Base-by-base conservation (phyloP, 2,329 filamentous ascomycete genomes). In the Clarireedia monteithiana region DNA sequence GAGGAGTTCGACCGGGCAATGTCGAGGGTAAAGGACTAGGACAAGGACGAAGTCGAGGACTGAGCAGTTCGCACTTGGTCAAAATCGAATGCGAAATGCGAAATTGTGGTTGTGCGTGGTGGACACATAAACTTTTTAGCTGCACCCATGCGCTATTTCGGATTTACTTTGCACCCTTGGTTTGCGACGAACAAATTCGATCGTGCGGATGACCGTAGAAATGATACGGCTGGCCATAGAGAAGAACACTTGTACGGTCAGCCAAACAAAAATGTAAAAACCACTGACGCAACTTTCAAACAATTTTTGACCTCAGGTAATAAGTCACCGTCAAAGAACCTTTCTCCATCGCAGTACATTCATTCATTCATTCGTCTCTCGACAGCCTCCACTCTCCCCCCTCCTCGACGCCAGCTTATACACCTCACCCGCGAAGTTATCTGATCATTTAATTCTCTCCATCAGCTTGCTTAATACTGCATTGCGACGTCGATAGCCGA, bases 61-160 rank as follows among this genome's bases (percentile, higher is more conserved):
- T 44, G n/a, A 53, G 20, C 20, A 20, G 20, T 20, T 20, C 20
- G 20, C 20, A 20, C 20, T 20, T 20, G 20, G 20, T 20, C 20
- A 20, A 20, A 20, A 20, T 20, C 20, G 17, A 47, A 26, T 38
- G 39, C 15, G 39, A 42, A 42, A 17, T 42, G 17, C 15, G 30
- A 48, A 53, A 53, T 53, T 38, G 26, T 26, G 46, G 15, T 48
- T 17, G n/a, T 53, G 50, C 47, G 50, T 6, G 50, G 47, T 53
- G 50, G 17, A 53, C 50, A 53, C 39, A 23, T 50, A 36, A 53
- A 38, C 40, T 14, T 27, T 53, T 47, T 53, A 6, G 27, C 27
- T 30, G 27, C 27, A 30, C 27, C 27, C 27, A 30, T 30, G 27
- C 27, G 27, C 6, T 30, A 30, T 30, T 30, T 30, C 27, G 27